Evolutionary conservation across 495 filamentous ascomycete genomes (phyloP).

Genomic region (Podospora didyma): DNA sequence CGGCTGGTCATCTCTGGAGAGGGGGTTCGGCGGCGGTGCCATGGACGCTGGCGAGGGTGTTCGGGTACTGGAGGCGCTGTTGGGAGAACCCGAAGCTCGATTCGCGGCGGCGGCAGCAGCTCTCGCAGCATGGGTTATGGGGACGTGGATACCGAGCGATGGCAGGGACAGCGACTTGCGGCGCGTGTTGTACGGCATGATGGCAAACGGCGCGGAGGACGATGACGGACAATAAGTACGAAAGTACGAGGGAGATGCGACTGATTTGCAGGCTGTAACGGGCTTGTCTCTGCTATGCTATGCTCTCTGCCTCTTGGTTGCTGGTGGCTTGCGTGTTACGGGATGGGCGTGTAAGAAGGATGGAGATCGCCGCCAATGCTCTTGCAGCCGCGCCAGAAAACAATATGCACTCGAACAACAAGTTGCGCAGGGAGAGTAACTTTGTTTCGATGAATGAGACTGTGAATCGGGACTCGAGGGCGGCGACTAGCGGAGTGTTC

Average conservation of each 20-base stretch:
- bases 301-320: background rate
- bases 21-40: constrained; percentile 48
- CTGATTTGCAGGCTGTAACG: constrained; percentile 18
- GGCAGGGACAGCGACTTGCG: constrained; percentile 94
- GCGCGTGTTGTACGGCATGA: constrained; percentile 89
- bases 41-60: constrained; percentile 53
- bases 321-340: background rate
- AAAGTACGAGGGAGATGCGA: constrained; percentile 7
- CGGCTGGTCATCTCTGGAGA: constrained; percentile 51
- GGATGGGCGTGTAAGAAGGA: background rate
- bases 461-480: background rate
- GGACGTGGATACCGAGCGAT: constrained; percentile 88
- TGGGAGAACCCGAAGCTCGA: constrained; percentile 15
- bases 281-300: background rate
- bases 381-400: background rate
- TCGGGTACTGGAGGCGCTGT: constrained; percentile 20
- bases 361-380: constrained; percentile 5
- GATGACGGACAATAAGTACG: background rate
- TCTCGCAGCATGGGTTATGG: constrained; percentile 63
- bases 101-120: constrained; percentile 29
- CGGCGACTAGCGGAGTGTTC: background rate
- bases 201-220: constrained; percentile 1
- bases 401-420: background rate
- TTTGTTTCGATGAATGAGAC: background rate
- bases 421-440: background rate